Conservation (phyloP, 2,329 filamentous ascomycete genomes). For the Blastomyces percursus region DNA sequence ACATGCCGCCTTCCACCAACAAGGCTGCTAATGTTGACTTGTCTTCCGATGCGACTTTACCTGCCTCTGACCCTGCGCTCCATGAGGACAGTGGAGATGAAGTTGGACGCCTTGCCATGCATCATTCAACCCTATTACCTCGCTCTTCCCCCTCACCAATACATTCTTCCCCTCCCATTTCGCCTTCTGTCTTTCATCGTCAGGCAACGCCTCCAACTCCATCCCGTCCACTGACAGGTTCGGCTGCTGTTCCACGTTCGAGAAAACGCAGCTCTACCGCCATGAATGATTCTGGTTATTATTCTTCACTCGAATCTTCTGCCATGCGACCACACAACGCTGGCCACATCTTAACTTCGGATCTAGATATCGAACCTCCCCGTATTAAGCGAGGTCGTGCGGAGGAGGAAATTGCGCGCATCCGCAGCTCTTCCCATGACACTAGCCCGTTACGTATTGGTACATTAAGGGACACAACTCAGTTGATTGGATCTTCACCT, state of each 20-base stretch:
- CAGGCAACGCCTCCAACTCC: slow-evolving; percentile 66
- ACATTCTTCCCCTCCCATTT: slow-evolving; percentile 82
- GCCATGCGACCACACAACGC: slow-evolving; percentile 60
- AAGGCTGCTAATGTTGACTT: slow-evolving; percentile 39
- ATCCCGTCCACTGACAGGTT: slow-evolving; percentile 47
- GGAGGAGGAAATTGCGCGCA: slow-evolving; percentile 88
- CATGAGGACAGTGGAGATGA: slow-evolving; percentile 44
- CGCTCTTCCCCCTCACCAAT: slow-evolving; percentile 48
- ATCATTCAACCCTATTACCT: slow-evolving; percentile 21
- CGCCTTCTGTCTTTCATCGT: slow-evolving; percentile 45
- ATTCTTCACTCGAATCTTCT: slow-evolving; percentile 90
- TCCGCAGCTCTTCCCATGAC: slow-evolving; percentile 85
- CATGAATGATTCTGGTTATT: slow-evolving; percentile 92
- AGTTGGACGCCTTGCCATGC: slow-evolving; percentile 20
- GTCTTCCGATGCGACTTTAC: slow-evolving; percentile 69
- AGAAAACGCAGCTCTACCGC: slow-evolving; percentile 68
- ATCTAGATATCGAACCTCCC: slow-evolving; percentile 60
- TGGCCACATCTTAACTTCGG: slow-evolving; percentile 59
- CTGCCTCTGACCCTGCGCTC: slow-evolving; percentile 54
- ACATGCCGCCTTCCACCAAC: slow-evolving; percentile 6
- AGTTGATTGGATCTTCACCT: slow-evolving; percentile 53
- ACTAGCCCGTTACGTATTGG: slow-evolving; percentile 57
- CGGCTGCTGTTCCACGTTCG: slow-evolving; percentile 53
- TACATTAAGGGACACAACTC: slow-evolving; percentile 24
- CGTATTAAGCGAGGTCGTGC: slow-evolving; percentile 79